phyloP scores from a whole-genome alignment of 179 eudicot genomes.

The Beta lomatogona region DNA sequence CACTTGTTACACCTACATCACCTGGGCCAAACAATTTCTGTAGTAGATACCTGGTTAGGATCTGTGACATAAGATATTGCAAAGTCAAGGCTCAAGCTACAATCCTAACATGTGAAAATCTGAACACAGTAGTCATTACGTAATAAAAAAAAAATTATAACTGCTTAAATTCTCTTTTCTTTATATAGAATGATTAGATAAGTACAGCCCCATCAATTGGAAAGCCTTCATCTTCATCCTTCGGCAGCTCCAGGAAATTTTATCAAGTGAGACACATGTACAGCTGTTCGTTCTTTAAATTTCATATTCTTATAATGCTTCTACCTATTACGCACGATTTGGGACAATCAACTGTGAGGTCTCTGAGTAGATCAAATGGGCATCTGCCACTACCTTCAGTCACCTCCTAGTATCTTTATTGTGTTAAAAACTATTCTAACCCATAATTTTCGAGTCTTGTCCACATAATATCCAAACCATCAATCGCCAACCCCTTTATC shows the following conservation, averaged over 20 bases:
- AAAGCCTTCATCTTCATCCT: background rate
- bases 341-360: too few species aligned
- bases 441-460: background rate
- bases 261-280: too few species aligned
- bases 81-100: background rate
- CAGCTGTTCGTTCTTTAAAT: too few species aligned
- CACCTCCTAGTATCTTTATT: too few species aligned
- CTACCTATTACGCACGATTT: too few species aligned
- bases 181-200: background rate
- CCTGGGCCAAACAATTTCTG: constrained; percentile 72
- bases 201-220: background rate
- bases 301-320: too few species aligned
- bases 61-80: constrained; percentile 38
- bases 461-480: background rate
- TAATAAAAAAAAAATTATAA: background rate
- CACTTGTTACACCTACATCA: constrained; percentile 55
- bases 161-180: background rate
- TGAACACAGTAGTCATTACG: background rate
- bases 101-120: background rate
- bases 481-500: background rate
- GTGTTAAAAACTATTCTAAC: too few species aligned
- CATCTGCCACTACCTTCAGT: too few species aligned
- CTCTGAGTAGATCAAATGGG: too few species aligned
- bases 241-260: background rate
- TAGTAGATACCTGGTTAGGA: constrained; percentile 61